A percentile compares a stretch with the other conserved stretches of the same genome.
Evolutionary conservation across 768 basidiomycete species (phyloP).

Genomic region (Pholiota conissans): DNA sequence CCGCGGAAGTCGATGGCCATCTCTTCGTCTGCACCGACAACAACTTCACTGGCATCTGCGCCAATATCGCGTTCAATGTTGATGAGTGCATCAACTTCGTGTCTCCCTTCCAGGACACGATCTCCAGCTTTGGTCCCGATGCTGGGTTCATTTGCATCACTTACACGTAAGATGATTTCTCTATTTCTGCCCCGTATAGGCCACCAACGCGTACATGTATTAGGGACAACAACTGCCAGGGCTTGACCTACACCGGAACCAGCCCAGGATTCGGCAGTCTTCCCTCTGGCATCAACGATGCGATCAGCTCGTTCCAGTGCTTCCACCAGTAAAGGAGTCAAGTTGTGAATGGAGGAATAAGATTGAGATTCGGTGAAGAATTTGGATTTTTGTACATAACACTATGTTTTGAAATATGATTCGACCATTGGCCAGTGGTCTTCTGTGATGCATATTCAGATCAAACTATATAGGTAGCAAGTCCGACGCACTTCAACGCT

Average conservation of each 20-base stretch:
- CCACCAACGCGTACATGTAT: not conserved
- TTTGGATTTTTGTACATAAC: not conserved
- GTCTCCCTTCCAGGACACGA: conserved; percentile 6
- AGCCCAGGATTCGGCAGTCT: not conserved
- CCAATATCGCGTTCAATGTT: conserved; percentile 7
- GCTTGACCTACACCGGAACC: conserved; percentile 1
- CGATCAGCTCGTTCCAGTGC: conserved; percentile 4
- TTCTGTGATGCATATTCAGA: too few relatives aligned
- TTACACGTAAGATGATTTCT: not conserved
- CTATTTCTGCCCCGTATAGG: not conserved
- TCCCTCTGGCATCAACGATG: conserved; percentile 3
- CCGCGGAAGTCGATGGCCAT: conserved; percentile 2
- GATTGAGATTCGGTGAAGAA: too few relatives aligned
- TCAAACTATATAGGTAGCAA: too few relatives aligned
- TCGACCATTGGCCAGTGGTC: not conserved
- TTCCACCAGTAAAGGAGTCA: not conserved
- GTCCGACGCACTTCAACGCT: too few relatives aligned
- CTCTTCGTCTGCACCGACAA: conserved; percentile 8
- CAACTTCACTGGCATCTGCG: conserved; percentile 4
- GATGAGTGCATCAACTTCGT: conserved; percentile 3
- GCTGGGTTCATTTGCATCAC: conserved; percentile 3
- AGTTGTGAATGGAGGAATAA: not conserved
- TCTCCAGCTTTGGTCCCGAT: conserved; percentile 8
- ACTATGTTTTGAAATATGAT: not conserved
- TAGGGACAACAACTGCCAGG: not conserved